These are phyloP conservation scores for Huntiella moniliformis DNA, from an alignment of 2,329 filamentous ascomycete genomes.

Conservation along the genomic window DNA sequence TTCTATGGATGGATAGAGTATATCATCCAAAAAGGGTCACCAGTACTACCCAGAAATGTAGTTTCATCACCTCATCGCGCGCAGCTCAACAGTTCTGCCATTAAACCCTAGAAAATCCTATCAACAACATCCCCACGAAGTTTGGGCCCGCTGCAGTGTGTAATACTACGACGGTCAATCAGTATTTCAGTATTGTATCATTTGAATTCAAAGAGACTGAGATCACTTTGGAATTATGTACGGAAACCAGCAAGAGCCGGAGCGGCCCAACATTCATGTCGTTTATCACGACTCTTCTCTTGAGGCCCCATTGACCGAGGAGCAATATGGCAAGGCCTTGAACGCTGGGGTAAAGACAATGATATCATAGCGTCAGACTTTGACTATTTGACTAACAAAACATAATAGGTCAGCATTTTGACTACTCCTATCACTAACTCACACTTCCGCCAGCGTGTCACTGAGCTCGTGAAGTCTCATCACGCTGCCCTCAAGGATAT, in stretches of 20 bases:
- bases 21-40: no score
- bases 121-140: no score
- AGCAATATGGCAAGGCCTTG: conserved; percentile 47
- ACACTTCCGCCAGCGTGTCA: conserved; percentile 51
- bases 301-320: conserved; percentile 38
- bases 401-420: background rate
- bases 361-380: background rate
- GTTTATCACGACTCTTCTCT: conserved; percentile 55
- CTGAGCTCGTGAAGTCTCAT: conserved; percentile 40
- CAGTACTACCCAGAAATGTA: no score
- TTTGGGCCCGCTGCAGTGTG: no score
- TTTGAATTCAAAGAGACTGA: no score
- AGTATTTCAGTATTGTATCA: no score
- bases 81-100: no score
- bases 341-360: conserved; percentile 43
- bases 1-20: no score
- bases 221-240: background rate
- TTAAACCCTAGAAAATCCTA: no score
- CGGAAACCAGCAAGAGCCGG: conserved; percentile 1
- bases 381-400: background rate
- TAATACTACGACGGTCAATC: no score
- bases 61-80: no score
- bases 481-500: conserved; percentile 26
- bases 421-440: conserved; percentile 61
- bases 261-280: conserved; percentile 16